Evolutionary conservation across 1,139 yeast species (phyloP).

Genomic region (Komagataea norvegica): DNA sequence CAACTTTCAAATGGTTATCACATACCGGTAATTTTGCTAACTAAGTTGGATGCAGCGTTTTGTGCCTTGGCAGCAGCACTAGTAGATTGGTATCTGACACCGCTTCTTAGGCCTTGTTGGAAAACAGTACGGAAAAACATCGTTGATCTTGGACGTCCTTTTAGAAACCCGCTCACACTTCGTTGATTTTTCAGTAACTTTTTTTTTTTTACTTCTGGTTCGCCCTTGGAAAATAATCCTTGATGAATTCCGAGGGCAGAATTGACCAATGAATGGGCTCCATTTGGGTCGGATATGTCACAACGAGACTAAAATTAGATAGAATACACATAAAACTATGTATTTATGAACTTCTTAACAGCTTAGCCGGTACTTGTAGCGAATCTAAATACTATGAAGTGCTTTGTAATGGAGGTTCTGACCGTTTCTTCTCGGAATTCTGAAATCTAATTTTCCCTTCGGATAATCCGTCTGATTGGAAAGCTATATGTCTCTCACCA

Average conservation of each 20-base stretch:
- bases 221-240: neutral
- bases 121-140: conserved; percentile 17
- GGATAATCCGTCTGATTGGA: too few species aligned
- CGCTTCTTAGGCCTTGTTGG: conserved; percentile 27
- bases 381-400: too few species aligned
- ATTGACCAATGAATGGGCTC: conserved; percentile 5
- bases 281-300: conserved; percentile 4
- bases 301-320: too few species aligned
- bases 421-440: too few species aligned
- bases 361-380: too few species aligned
- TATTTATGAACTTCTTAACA: too few species aligned
- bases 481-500: too few species aligned
- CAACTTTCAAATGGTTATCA: conserved; percentile 6
- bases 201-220: conserved; percentile 1
- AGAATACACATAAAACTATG: too few species aligned
- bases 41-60: conserved; percentile 44
- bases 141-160: neutral
- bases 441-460: too few species aligned
- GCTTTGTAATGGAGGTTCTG: too few species aligned
- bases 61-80: conserved; percentile 31
- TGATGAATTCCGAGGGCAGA: conserved; percentile 4
- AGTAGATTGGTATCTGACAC: conserved; percentile 41
- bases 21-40: conserved; percentile 43
- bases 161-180: neutral
- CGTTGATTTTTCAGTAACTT: conserved; percentile 5